phyloP scores from a whole-genome alignment of 106 monocot genomes.

The Allium fistulosum region DNA sequence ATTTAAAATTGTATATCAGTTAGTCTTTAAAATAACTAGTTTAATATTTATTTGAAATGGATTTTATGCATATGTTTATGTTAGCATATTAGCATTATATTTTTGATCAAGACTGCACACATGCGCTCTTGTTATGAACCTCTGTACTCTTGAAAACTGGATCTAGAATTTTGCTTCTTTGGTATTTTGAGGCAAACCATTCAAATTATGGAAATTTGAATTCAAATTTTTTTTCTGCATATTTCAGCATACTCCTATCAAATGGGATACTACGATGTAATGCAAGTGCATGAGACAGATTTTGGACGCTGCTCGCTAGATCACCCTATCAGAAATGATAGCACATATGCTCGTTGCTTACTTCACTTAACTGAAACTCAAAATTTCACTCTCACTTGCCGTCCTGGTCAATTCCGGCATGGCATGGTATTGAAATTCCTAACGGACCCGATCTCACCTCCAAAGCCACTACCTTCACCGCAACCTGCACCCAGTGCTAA shows the following conservation, averaged over 20 bases:
- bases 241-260: constrained; percentile 19
- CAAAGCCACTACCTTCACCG: constrained; percentile 1
- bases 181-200: too few species aligned
- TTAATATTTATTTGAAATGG: too few species aligned
- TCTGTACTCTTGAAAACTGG: too few species aligned
- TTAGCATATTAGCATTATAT: too few species aligned
- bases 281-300: constrained; percentile 23
- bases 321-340: constrained; percentile 15
- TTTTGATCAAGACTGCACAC: too few species aligned
- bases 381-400: constrained; percentile 23
- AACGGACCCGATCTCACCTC: background rate
- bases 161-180: too few species aligned
- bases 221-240: background rate
- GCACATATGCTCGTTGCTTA: constrained; percentile 16
- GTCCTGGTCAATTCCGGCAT: constrained; percentile 25
- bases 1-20: too few species aligned
- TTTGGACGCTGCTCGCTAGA: constrained; percentile 20
- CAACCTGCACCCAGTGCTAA: background rate
- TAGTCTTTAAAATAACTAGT: too few species aligned
- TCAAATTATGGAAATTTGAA: background rate
- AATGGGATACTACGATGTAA: constrained; percentile 29
- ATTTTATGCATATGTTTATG: too few species aligned
- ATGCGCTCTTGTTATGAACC: too few species aligned
- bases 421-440: constrained; percentile 28
- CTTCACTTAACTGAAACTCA: constrained; percentile 22